Base-by-base conservation (phyloP, 345 rosid genomes). In the Euphorbia tirucalli region DNA sequence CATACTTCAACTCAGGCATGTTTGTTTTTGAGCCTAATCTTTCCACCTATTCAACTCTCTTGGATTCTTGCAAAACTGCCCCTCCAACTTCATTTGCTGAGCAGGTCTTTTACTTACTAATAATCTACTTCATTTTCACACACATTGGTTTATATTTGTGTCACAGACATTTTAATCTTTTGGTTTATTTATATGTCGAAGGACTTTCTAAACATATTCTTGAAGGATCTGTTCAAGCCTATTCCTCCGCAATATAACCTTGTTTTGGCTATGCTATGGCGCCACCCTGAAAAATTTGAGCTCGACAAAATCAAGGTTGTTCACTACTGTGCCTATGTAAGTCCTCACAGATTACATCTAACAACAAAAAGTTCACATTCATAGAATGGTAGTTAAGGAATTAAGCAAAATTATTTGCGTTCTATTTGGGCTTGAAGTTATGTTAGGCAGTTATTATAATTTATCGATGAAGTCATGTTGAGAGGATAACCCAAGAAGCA, bases 231-330 rank as follows among this genome's bases (percentile, higher is more conserved):
- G 30, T 90, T 83, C 89, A 87, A 82, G 82, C 95, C 97, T 2
- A 78, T 92, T 62, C 89, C 95, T 65, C 66, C 73, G 1, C 80
- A 24, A 2, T 90, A 94, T 85, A 92, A 90, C 80, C 85, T 90
- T 50, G 90, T 90, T 57, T 77, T 90, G 49, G 97, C 98, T 55
- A 88, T 90, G 97, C 73, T 94, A 44, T 94, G 98, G 96, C 96
- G 92, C 71, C 98, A 92, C 69, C 96, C 92, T 0, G 91, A 90
- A 77, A 92, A 92, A n/a, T 87, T 92, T 28, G 82, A 89, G 78
- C 80, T 90, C 21, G 87, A 90, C 50, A 72, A 84, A 59, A 85
- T 87, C 35, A 87, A 86, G 68, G 98, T 87, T 59, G 96, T 79
- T 57, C 98, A 94, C 61, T 90, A 90, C 66, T 91, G 97, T 75